Base-by-base conservation (phyloP, 2,329 filamentous ascomycete species). In the Chalaropsis ovoidea region DNA sequence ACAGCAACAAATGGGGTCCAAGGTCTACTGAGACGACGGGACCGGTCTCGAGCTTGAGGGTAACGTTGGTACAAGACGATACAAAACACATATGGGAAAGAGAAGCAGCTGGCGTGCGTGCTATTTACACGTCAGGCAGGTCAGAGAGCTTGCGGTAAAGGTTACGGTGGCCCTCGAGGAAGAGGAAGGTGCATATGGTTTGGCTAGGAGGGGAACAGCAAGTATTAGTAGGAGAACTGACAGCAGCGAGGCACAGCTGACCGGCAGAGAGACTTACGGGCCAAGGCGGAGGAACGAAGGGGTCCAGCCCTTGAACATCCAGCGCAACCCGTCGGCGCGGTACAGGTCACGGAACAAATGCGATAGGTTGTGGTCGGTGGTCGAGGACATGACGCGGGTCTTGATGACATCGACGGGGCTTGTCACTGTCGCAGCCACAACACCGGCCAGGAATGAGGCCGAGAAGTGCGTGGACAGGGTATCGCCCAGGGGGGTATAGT, bases 251-350 rank as follows among this genome's bases (percentile, higher is more conserved):
- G 35, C 39, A 11, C n/a, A 19, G 61, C 1, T 42, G 17, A 41
- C 58, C 64, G 45, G 39, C 60, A 54, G 42, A 47, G 22, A 39
- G 54, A 80, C 82, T 76, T 75, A 84, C 79, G 84, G 84, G 71
- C 84, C 84, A 62, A 87, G 75, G 67, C 85, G 76, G 69, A 86
- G 77, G 72, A 87, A 87, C 70, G 82, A 85, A n/a, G 90, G 90
- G 60, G 92, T 85, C 89, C 90, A 95, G 68, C 90, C 90, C 75
- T 89, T 89, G 76, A 95, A 95, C 82, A 93, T 86, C 90, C 90
- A 95, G 56, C 81, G 76, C 62, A 89, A 74, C 1, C 90, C 90
- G 72, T 95, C 89, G 19, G 82, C 77, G 65, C 78, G 81, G 69
- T 86, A 88, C 41, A 92, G 85, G 56, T 89, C 84, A 52, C 77